Evolutionary conservation across 164 flowering plant genomes (phyloP), one percentile per base, ranked within the genome.

Genomic region (Sedum album): DNA sequence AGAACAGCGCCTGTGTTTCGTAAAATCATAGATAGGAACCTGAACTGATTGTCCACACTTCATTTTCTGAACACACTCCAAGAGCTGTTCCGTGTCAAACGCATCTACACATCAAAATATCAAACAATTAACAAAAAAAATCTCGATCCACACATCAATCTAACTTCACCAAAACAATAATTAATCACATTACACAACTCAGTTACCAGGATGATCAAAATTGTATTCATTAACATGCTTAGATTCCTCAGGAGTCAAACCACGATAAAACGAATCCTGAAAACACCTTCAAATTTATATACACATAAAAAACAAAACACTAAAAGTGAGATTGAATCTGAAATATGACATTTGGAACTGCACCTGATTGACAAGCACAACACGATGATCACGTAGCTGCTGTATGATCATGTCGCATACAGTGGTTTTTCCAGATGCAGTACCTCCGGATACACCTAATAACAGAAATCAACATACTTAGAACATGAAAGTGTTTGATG

Each of bases 21-120:
- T 93, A 73, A 91, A 93, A 76, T 93, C 96, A 81, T 93, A 93
- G 33, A 89, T 85, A 31, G 98, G 98, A 70, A 93, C 88, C 36
- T 91, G 91, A 51, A 84, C 86, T 57, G 96, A 71, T 36, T 86
- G 92, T 42, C 98, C 96, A 63, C 76, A 55, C 68, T 79, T 88
- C 49, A 93, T 86, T 78, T 77, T 84, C 65, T 76, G 79, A 72
- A 84, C 35, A 68, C 97, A 93, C 61, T 89, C 92, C 17, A 93
- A 60, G 61, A 93, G 91, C 75, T 90, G 98, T 71, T 90, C 98
- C 11, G 97, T 89, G 78, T 93, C 96, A 74, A 89, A 93, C 68
- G 98, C 97, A 85, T 91, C 98, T 93, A 75, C 67, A 78, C 39
- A 64, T 25, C 20, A 49, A 21, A 18, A 49, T 2, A 41, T 41